phyloP scores from a whole-genome alignment of 768 basidiomycete species.

The Lanmaoa pseudosensibilis region DNA sequence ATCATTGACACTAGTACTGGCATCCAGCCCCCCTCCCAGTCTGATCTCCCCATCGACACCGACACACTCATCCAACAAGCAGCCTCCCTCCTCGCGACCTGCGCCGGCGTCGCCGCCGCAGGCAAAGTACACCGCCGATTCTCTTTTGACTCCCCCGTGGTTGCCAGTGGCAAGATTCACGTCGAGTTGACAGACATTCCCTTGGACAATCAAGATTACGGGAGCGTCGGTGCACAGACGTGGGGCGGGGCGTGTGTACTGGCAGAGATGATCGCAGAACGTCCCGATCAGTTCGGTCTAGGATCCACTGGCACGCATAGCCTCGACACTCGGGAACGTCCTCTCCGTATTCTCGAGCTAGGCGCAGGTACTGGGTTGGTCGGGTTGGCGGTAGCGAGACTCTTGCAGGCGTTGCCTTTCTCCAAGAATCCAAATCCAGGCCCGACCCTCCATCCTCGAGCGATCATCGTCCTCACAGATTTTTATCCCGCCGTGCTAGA shows the following conservation, averaged over 20 bases:
- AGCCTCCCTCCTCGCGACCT: slow-evolving; percentile 62
- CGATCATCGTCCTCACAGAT: slow-evolving; percentile 46
- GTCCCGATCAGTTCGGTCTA: slow-evolving; percentile 54
- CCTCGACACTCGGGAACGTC: background rate
- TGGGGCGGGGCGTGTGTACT: slow-evolving; percentile 87
- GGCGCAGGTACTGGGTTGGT: slow-evolving; percentile 61
- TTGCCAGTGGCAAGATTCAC: slow-evolving; percentile 14
- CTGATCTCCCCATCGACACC: background rate
- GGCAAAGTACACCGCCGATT: slow-evolving; percentile 57
- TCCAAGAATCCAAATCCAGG: background rate
- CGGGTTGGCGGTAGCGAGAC: slow-evolving; percentile 40
- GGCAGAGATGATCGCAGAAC: slow-evolving; percentile 66
- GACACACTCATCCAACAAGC: slow-evolving; percentile 52
- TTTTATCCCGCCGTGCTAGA: slow-evolving; percentile 47
- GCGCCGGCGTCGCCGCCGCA: slow-evolving; percentile 62
- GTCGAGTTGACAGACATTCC: slow-evolving; percentile 66
- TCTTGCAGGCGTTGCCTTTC: slow-evolving; percentile 19
- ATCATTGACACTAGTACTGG: background rate
- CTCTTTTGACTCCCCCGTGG: slow-evolving; percentile 37
- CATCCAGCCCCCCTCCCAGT: background rate
- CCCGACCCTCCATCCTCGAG: background rate
- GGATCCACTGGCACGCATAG: background rate
- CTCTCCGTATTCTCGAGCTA: slow-evolving; percentile 49
- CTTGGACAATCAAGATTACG: slow-evolving; percentile 66
- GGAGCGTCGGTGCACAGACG: slow-evolving; percentile 80